Conservation (phyloP, 805 yeast species). For the Kregervanrija pseudodelftensis region DNA sequence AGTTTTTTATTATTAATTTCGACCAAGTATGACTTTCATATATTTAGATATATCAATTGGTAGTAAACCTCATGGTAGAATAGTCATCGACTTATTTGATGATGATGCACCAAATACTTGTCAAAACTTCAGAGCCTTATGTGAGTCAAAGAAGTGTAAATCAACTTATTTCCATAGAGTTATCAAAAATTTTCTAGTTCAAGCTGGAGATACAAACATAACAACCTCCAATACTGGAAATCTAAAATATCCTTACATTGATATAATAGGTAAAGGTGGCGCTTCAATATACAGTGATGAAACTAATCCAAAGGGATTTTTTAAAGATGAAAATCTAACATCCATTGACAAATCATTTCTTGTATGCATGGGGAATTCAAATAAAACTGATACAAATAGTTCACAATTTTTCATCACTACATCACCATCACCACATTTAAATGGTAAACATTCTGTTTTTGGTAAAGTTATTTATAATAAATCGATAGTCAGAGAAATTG, state of each 20-base stretch:
- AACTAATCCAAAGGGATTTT: conserved; percentile 28
- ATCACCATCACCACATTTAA: conserved; percentile 63
- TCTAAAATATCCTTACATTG: conserved; percentile 28
- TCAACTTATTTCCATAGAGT: conserved; percentile 53
- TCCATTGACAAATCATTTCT: conserved; percentile 40
- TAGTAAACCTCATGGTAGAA: conserved; percentile 40
- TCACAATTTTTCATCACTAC: conserved; percentile 72
- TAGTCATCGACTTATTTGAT: conserved; percentile 48
- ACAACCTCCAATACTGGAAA: conserved; percentile 9
- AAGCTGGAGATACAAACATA: conserved; percentile 50
- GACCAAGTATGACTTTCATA: conserved; percentile 1
- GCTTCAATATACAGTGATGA: conserved; percentile 31
- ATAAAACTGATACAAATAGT: conserved; percentile 40
- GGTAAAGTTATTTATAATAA: conserved; percentile 66
- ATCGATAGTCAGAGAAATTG: conserved; percentile 61
- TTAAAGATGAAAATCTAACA: conserved; percentile 52
- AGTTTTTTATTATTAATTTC: no score
- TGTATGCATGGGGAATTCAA: conserved; percentile 61
- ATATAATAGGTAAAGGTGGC: conserved; percentile 36
- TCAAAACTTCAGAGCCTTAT: conserved; percentile 42
- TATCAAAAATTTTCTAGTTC: conserved; percentile 62
- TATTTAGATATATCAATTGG: conserved; percentile 37
- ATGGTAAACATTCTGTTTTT: conserved; percentile 70
- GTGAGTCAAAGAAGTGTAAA: conserved; percentile 35
- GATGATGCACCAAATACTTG: conserved; percentile 51